phyloP scores from a whole-genome alignment of 2,329 filamentous ascomycete species.

The Alternaria dauci region DNA sequence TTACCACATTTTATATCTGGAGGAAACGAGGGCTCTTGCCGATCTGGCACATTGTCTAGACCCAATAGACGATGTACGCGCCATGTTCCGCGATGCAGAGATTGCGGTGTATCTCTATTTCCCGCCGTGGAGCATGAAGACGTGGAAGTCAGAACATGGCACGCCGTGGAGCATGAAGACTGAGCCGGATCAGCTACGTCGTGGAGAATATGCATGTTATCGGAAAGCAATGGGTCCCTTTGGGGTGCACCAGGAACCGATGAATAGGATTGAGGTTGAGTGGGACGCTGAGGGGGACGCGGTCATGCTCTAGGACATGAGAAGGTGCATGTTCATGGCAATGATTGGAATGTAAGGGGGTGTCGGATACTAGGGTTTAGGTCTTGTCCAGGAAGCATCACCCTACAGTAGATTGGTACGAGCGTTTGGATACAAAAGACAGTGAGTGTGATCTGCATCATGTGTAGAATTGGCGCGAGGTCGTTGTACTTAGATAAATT shows the following conservation, averaged over 20 bases:
- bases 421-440: background rate
- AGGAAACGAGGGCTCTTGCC: background rate
- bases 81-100: conserved; percentile 7
- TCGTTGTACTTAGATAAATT: background rate
- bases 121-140: conserved; percentile 12
- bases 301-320: conserved; percentile 5
- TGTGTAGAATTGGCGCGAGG: background rate
- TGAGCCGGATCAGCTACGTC: background rate
- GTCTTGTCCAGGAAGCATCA: background rate
- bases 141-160: conserved; percentile 11
- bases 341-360: background rate
- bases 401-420: background rate
- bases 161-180: conserved; percentile 19
- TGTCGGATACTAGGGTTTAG: background rate
- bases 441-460: background rate
- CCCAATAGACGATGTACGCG: conserved; percentile 4
- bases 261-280: conserved; percentile 2
- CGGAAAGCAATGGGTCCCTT: background rate
- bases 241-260: background rate
- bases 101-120: conserved; percentile 20
- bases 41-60: background rate
- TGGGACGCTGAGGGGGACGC: conserved; percentile 19
- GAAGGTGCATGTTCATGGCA: background rate
- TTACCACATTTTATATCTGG: conserved; percentile 7
- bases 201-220: background rate